phyloP scores from a whole-genome alignment of 2,329 filamentous ascomycete genomes.

The Celoporthe dispersa region DNA sequence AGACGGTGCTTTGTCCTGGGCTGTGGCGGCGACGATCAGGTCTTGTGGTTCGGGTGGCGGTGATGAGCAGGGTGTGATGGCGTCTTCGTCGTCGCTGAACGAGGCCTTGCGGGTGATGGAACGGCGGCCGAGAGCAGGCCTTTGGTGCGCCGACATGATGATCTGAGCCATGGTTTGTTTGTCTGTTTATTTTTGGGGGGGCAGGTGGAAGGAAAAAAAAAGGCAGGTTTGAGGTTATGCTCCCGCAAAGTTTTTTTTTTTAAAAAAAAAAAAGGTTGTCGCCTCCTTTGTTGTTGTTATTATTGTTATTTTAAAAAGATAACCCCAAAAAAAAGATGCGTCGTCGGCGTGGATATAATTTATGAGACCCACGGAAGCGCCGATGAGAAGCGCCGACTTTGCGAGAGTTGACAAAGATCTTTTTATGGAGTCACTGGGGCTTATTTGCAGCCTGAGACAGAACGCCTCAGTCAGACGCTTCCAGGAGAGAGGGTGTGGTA shows the following conservation, averaged over 20 bases:
- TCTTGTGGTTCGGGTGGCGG: constrained; percentile 25
- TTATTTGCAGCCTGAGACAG: constrained; percentile 20
- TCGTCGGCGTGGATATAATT: constrained; percentile 14
- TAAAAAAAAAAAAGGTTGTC: not conserved
- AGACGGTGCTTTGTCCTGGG: not conserved
- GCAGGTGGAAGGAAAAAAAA: too few relatives aligned
- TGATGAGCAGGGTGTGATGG: constrained; percentile 30
- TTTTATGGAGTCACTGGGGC: constrained; percentile 28
- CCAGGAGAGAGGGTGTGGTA: constrained; percentile 13
- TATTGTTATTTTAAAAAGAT: too few relatives aligned
- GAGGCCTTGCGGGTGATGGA: constrained; percentile 28
- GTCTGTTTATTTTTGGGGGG: not conserved
- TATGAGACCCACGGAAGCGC: constrained; percentile 10
- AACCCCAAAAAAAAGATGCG: not conserved
- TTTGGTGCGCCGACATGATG: constrained; percentile 13
- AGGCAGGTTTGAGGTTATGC: not conserved
- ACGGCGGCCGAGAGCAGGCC: constrained; percentile 13
- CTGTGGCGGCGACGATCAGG: not conserved
- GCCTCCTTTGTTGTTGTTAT: not conserved
- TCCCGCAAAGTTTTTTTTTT: not conserved
- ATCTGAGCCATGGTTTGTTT: not conserved
- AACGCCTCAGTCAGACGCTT: constrained; percentile 17
- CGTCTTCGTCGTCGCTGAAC: constrained; percentile 32
- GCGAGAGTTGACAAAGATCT: constrained; percentile 21
- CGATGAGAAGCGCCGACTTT: constrained; percentile 6